Percentiles rank a stretch among this genome's conserved stretches.
Evolutionary conservation across 2,329 filamentous ascomycete genomes (phyloP).

Genomic region (Colletotrichum graminicola): DNA sequence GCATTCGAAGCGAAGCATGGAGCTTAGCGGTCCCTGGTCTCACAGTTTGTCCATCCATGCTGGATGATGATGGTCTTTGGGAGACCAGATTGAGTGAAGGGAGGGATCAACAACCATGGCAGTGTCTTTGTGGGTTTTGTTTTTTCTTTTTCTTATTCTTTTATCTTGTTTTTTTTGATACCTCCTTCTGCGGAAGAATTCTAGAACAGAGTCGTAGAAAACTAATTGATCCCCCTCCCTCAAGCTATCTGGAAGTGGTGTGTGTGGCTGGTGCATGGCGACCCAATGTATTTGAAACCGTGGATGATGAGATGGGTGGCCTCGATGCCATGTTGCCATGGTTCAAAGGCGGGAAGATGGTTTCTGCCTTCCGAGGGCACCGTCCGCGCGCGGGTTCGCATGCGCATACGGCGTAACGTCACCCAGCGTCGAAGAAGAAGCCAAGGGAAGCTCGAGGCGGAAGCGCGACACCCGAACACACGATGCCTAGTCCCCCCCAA

Average conservation of each 20-base stretch:
- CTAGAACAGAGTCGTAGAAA: conserved; percentile 29
- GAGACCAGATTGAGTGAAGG: background rate
- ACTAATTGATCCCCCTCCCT: background rate
- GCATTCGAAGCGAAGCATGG: conserved; percentile 16
- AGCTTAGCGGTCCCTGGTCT: conserved; percentile 16
- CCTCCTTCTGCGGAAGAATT: conserved; percentile 14
- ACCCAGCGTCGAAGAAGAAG: no score
- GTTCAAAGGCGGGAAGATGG: background rate
- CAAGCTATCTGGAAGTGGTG: background rate
- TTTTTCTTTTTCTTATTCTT: background rate
- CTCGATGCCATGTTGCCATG: background rate
- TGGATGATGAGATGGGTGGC: background rate
- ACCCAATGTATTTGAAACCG: conserved; percentile 17
- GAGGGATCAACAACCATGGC: conserved; percentile 4
- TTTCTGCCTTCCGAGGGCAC: no score
- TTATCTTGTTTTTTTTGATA: conserved; percentile 31
- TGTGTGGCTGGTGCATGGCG: background rate
- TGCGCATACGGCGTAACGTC: no score
- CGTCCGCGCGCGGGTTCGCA: no score
- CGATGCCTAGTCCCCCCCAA: no score
- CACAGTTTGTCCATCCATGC: background rate
- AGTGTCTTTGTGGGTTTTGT: background rate
- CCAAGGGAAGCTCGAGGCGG: no score
- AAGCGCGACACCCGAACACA: no score
- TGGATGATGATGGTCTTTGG: background rate